A percentile compares a stretch with the other conserved stretches of the same genome.
Conservation (phyloP, 257 asterid genomes). For the Solanum pennellii region DNA sequence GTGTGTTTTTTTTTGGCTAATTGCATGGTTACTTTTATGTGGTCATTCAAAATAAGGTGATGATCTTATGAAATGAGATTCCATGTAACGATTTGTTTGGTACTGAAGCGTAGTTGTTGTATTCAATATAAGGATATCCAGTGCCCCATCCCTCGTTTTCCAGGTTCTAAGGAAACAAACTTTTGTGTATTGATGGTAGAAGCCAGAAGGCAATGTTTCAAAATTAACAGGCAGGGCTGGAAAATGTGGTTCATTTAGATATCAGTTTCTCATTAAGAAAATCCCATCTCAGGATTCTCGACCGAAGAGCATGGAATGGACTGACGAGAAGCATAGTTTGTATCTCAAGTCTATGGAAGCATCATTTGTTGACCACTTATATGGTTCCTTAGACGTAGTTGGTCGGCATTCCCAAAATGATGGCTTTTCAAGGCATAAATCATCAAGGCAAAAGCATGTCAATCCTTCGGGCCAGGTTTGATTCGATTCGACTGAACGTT, state of each 20-base stretch:
- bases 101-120: background rate
- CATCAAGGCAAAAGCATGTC: slow-evolving; percentile 16
- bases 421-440: slow-evolving; percentile 11
- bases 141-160: background rate
- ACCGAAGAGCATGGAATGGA: slow-evolving; percentile 35
- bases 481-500: background rate
- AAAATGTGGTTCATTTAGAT: background rate
- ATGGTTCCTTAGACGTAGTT: slow-evolving; percentile 29
- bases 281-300: slow-evolving; percentile 13
- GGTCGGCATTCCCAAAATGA: slow-evolving; percentile 20
- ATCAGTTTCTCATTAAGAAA: background rate
- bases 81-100: background rate
- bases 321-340: slow-evolving; percentile 53
- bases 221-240: background rate
- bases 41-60: background rate
- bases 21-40: background rate
- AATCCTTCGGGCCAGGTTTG: slow-evolving; percentile 53
- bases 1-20: background rate
- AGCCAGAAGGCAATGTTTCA: background rate
- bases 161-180: background rate
- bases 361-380: slow-evolving; percentile 49
- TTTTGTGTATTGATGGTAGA: background rate
- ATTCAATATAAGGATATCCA: background rate
- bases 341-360: slow-evolving; percentile 67
- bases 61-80: background rate